phyloP scores from a whole-genome alignment of 2,329 filamentous ascomycete species.

The Aspergillus flavus region DNA sequence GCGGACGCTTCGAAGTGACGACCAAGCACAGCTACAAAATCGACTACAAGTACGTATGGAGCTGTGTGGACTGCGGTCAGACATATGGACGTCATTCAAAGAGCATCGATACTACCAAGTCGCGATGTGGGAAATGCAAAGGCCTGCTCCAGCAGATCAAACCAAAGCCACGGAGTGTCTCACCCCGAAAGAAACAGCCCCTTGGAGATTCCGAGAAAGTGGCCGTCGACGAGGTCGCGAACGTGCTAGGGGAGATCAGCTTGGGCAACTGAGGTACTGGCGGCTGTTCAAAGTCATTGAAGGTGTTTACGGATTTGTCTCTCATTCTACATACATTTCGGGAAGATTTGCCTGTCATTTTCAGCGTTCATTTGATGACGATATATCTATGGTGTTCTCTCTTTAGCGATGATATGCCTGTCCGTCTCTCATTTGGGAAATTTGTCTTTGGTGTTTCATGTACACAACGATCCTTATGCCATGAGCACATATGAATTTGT shows the following conservation, averaged over 20 bases:
- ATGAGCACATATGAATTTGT: neutral
- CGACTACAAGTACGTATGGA: conserved; percentile 90
- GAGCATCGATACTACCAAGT: conserved; percentile 72
- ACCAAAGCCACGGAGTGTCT: conserved; percentile 65
- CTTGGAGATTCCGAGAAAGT: conserved; percentile 2
- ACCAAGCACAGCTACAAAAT: conserved; percentile 91
- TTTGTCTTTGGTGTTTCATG: neutral
- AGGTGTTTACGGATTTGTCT: neutral
- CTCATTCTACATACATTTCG: conserved; percentile 4
- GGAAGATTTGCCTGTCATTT: conserved; percentile 1
- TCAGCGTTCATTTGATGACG: conserved; percentile 6
- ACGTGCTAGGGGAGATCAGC: conserved; percentile 8
- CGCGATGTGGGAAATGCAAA: conserved; percentile 79
- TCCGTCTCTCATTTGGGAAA: neutral
- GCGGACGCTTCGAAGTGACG: conserved; percentile 71
- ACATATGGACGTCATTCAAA: conserved; percentile 84
- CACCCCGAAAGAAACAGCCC: conserved; percentile 29
- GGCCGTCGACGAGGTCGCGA: conserved; percentile 16
- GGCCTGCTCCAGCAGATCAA: conserved; percentile 73
- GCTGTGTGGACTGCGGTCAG: conserved; percentile 67
- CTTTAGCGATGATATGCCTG: conserved; percentile 4
- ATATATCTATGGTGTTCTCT: neutral
- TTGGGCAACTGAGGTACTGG: neutral
- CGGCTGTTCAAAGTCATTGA: neutral
- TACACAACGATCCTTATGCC: neutral